Base-by-base conservation (phyloP, 2,329 filamentous ascomycete genomes). In the Phaeomoniella chlamydospora region DNA sequence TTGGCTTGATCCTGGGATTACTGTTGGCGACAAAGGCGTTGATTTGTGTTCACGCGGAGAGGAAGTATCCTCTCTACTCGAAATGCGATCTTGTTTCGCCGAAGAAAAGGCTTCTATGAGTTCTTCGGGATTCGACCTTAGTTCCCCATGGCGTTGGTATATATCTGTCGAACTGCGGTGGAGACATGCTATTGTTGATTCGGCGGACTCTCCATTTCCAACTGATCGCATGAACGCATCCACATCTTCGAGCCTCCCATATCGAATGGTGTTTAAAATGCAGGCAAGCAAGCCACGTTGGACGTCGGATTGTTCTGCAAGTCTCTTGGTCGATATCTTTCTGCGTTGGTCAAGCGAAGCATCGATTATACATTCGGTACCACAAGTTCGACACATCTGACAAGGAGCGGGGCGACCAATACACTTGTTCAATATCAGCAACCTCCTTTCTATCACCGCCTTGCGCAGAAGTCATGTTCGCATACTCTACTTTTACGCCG, bases 331-430 rank as follows among this genome's bases (percentile, higher is more conserved):
- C 6, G 30, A 32, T 9, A 32, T 6, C 22, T 26, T 26, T 6
- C 30, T 9, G 10, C 30, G 12, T 32, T 32, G 30, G 15, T 32
- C 30, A 10, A 32, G 30, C 9, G n/a, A 14, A 6, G 12, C 30
- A 32, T 32, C 30, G 30, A 32, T 32, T 6, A 32, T 32, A 14
- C 30, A 32, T 13, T 32, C 30, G 6, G 30, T 32, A 6, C 30
- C 30, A 15, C n/a, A 9, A 10, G 30, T 32, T 9, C 30, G 30
- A 32, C 30, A 32, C 15, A 14, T 14, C 15, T 9, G 30, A 15
- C 30, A 32, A 6, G 30, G 30, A 10, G 9, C n/a, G 6, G 30
- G 30, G 14, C 30, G 30, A 17, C 30, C 30, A 32, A 32, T 14
- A 15, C 30, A 32, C 30, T 32, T 6, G 9, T 26, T 26, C n/a